These are phyloP conservation scores for Thielaviopsis cerberus DNA, from an alignment of 2,329 filamentous ascomycete genomes.

Conservation along the genomic window DNA sequence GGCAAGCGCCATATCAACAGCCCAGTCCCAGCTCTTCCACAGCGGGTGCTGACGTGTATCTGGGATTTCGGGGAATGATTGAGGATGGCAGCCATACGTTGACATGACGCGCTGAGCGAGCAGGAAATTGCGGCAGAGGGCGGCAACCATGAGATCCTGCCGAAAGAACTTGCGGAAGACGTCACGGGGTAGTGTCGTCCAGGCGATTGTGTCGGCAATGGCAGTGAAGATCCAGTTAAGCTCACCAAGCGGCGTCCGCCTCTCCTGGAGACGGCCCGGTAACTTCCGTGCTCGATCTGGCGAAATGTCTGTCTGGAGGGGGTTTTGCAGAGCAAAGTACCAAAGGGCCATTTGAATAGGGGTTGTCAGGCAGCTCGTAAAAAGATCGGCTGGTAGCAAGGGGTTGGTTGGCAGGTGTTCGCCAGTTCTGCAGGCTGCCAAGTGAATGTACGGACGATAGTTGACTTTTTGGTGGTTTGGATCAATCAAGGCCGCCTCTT, in stretches of 20 bases:
- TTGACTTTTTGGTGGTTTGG: conserved; percentile 66
- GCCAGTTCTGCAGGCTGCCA: conserved; percentile 76
- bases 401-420: conserved; percentile 93
- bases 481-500: conserved; percentile 56
- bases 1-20: conserved; percentile 81
- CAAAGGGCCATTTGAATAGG: conserved; percentile 94
- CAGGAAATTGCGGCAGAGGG: conserved; percentile 87
- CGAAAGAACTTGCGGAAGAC: conserved; percentile 93
- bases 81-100: conserved; percentile 85
- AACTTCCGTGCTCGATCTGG: conserved; percentile 76
- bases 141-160: conserved; percentile 97
- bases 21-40: conserved; percentile 95
- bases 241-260: conserved; percentile 82
- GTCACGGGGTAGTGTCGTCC: conserved; percentile 79
- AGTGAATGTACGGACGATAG: conserved; percentile 57
- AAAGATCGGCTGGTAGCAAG: conserved; percentile 78
- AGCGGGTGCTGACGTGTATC: conserved; percentile 87
- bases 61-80: conserved; percentile 79
- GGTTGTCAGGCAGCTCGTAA: conserved; percentile 87
- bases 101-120: conserved; percentile 90
- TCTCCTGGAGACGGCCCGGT: conserved; percentile 77
- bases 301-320: conserved; percentile 46
- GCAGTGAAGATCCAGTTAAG: conserved; percentile 99
- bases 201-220: conserved; percentile 95
- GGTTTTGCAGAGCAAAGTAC: conserved; percentile 91